phyloP scores from a whole-genome alignment of 495 filamentous ascomycete species.

The Aspergillus carlsbadensis region DNA sequence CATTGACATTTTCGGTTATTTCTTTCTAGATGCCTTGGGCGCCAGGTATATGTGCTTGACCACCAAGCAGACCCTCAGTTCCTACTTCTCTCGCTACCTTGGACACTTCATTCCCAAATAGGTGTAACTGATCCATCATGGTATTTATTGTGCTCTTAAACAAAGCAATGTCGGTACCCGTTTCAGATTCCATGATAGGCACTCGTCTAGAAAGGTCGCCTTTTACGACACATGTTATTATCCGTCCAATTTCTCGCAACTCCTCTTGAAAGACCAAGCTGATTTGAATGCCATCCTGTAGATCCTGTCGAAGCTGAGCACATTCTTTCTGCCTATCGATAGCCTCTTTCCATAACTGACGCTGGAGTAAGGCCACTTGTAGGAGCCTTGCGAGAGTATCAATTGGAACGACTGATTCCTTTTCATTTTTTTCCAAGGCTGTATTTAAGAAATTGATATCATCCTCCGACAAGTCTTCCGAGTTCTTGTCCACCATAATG shows the following conservation, averaged over 20 bases:
- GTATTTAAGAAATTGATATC: too few relatives aligned
- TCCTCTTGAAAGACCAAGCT: slow-evolving; percentile 99
- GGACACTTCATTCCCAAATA: slow-evolving; percentile 96
- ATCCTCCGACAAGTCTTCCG: too few relatives aligned
- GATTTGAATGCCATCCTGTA: too few relatives aligned
- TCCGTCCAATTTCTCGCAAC: slow-evolving; percentile 94
- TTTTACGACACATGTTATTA: slow-evolving; percentile 91
- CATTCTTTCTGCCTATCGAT: too few relatives aligned
- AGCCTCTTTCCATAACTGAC: too few relatives aligned
- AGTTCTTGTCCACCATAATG: too few relatives aligned
- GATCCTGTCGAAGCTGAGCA: too few relatives aligned
- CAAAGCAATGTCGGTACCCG: slow-evolving; percentile 97
- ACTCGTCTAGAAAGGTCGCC: slow-evolving; percentile 98
- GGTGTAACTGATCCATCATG: slow-evolving; percentile 98
- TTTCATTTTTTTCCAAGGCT: too few relatives aligned
- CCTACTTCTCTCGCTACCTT: slow-evolving; percentile 95
- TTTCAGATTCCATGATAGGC: slow-evolving; percentile 89
- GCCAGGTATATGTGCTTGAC: slow-evolving; percentile 90
- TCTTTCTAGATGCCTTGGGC: slow-evolving; percentile 99
- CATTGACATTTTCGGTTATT: slow-evolving; percentile 95
- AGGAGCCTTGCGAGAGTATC: too few relatives aligned
- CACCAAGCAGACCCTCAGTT: slow-evolving; percentile 92
- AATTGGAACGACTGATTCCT: too few relatives aligned
- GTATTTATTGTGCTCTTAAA: slow-evolving; percentile 97
- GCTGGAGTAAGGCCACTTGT: too few relatives aligned